Base-by-base conservation (phyloP, 305 asterid species). In the Fraxinus dipetala region DNA sequence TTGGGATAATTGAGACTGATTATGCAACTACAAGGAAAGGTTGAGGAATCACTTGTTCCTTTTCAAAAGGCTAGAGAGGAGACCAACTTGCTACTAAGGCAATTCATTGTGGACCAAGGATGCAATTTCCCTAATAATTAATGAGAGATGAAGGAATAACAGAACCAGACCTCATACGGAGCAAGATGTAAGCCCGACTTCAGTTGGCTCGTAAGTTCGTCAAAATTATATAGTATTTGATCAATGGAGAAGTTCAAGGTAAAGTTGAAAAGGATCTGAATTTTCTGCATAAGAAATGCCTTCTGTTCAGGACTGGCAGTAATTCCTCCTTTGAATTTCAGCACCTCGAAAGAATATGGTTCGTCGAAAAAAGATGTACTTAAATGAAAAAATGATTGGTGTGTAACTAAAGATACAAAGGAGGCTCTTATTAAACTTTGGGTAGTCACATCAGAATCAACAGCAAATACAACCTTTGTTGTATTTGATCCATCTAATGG, bases 201-300 rank as follows among this genome's bases (percentile, higher is more conserved):
- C 79, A 95, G 91, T 90, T 95, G 97, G 83, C 89, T 87, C 24
- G 85, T 81, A 76, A 95, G 90, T 82, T 89, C 91, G n/a, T 88
- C 91, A 43, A 95, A 95, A 85, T 94, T 89, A 79, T 81, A 78
- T 34, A 91, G 82, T 80, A 93, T 85, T 85, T 89, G 86, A 85
- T 95, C 95, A 38, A 95, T 88, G 73, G 98, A 94, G 90, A 86
- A 92, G 91, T 92, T 92, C 91, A 95, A 89, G 81, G 99, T 95
- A 85, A 95, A 95, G 92, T 94, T 91, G 96, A 95, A 95, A 69
- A 83, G 85, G 83, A 95, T 89, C 88, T 89, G 92, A 85, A 90
- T 91, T 28, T 81, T 84, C 85, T 92, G 98, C 91, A 93, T 78
- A 51, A 91, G 92, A 82, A 90, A 95, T 10, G 93, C 98, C 80